A percentile compares a stretch with the other conserved stretches of the same genome.
phyloP scores from a whole-genome alignment of 2,329 filamentous ascomycete genomes.

The Fusarium agapanthi region DNA sequence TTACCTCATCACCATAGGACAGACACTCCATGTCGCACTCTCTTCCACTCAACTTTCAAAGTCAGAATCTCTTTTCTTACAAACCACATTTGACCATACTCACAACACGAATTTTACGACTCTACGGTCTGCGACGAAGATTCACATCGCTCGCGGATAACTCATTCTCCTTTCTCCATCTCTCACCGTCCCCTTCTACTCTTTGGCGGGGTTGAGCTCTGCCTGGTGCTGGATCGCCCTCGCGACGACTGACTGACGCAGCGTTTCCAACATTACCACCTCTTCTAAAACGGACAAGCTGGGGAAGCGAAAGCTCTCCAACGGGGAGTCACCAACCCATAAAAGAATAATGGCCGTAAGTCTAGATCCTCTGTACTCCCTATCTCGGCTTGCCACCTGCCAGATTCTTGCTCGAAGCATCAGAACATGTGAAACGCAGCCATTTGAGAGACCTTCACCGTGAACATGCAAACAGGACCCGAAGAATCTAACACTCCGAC shows the following conservation, averaged over 20 bases:
- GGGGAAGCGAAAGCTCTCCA: conserved; percentile 74
- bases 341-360: conserved; percentile 72
- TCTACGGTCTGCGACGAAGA: conserved; percentile 26
- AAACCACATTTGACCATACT: conserved; percentile 21
- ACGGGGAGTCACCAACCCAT: conserved; percentile 64
- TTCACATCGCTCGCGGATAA: conserved; percentile 18
- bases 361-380: conserved; percentile 26
- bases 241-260: conserved; percentile 28
- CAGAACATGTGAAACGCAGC: conserved; percentile 8
- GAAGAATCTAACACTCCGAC: conserved; percentile 8
- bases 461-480: background rate
- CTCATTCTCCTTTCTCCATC: background rate
- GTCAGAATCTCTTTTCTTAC: conserved; percentile 23
- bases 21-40: conserved; percentile 25
- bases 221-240: conserved; percentile 47
- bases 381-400: background rate
- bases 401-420: background rate
- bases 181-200: conserved; percentile 24
- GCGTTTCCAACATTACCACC: conserved; percentile 49
- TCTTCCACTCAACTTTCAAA: conserved; percentile 22
- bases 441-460: background rate
- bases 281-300: conserved; percentile 56
- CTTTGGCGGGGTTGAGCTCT: conserved; percentile 51
- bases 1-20: conserved; percentile 42
- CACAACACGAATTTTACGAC: conserved; percentile 6